Evolutionary conservation across 2,329 filamentous ascomycete genomes (phyloP).

Genomic region (Penicillium decumbens): DNA sequence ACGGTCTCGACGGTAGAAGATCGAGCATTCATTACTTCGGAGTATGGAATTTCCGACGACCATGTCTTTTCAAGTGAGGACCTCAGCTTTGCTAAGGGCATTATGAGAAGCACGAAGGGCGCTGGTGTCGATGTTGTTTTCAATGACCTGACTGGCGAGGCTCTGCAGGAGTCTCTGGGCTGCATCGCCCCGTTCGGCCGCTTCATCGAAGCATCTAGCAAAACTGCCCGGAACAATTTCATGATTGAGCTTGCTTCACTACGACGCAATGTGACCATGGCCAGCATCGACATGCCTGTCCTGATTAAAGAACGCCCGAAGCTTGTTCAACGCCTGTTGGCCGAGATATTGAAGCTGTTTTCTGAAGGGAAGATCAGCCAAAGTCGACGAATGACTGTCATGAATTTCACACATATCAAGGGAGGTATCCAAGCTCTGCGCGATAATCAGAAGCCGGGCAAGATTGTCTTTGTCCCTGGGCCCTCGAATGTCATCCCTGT

Average conservation of each 20-base stretch:
- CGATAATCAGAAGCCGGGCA: background rate
- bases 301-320: slow-evolving; percentile 9
- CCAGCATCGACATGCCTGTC: slow-evolving; percentile 10
- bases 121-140: slow-evolving; percentile 19
- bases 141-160: slow-evolving; percentile 15
- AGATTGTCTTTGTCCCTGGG: slow-evolving; percentile 10
- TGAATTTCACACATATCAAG: slow-evolving; percentile 10
- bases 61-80: slow-evolving; percentile 16
- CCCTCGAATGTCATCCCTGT: slow-evolving; percentile 6
- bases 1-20: slow-evolving; percentile 15
- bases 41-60: slow-evolving; percentile 9
- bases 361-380: slow-evolving; percentile 4
- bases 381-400: slow-evolving; percentile 1
- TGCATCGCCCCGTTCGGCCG: slow-evolving; percentile 18
- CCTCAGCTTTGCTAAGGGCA: slow-evolving; percentile 9
- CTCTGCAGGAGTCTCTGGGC: slow-evolving; percentile 12
- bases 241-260: slow-evolving; percentile 5
- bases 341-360: slow-evolving; percentile 4
- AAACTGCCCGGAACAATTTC: background rate
- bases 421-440: background rate
- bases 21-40: slow-evolving; percentile 5
- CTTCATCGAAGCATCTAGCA: slow-evolving; percentile 13
- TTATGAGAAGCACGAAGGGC: slow-evolving; percentile 15
- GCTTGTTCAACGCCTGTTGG: slow-evolving; percentile 1
- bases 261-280: slow-evolving; percentile 9